A percentile compares a stretch with the other conserved stretches of the same genome.
Conservation (phyloP, 2,329 filamentous ascomycete genomes). For the Eutypa lata region DNA sequence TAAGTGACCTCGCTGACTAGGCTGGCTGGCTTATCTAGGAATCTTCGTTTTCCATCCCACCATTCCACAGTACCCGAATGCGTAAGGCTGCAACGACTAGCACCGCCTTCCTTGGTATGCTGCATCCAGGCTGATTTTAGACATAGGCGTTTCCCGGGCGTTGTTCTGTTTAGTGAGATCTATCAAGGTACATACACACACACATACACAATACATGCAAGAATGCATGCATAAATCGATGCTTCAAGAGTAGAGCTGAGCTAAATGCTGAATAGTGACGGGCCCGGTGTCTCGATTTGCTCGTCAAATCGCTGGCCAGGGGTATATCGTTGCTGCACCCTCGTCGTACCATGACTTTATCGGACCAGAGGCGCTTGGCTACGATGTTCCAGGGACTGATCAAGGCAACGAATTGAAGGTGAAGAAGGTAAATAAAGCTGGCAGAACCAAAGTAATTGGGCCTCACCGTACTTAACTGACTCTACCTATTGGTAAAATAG, state of each 20-base stretch:
- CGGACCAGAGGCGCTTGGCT: constrained; percentile 76
- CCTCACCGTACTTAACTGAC: constrained; percentile 3
- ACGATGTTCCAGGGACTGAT: constrained; percentile 85
- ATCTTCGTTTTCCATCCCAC: constrained; percentile 87
- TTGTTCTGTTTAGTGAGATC: constrained; percentile 89
- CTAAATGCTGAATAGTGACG: constrained; percentile 58
- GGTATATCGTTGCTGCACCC: constrained; percentile 88
- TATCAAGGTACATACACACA: constrained; percentile 75
- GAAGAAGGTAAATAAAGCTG: constrained; percentile 55
- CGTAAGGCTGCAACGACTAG: constrained; percentile 47
- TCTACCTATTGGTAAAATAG: constrained; percentile 35
- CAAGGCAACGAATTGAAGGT: constrained; percentile 84
- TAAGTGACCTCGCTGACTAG: too few species aligned
- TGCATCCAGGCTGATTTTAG: constrained; percentile 9
- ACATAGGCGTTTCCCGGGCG: constrained; percentile 71
- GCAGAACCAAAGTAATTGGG: neutral
- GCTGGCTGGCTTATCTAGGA: constrained; percentile 48
- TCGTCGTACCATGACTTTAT: constrained; percentile 94
- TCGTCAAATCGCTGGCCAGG: constrained; percentile 85
- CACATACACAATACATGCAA: too few species aligned
- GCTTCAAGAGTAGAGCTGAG: neutral
- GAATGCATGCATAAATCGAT: neutral
- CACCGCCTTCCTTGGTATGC: neutral
- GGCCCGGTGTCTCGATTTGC: constrained; percentile 87
- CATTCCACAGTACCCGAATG: constrained; percentile 81